Evolutionary conservation across 306 rosid species (phyloP), one percentile per base, ranked within the genome.

Genomic region (Cajanus cajan): DNA sequence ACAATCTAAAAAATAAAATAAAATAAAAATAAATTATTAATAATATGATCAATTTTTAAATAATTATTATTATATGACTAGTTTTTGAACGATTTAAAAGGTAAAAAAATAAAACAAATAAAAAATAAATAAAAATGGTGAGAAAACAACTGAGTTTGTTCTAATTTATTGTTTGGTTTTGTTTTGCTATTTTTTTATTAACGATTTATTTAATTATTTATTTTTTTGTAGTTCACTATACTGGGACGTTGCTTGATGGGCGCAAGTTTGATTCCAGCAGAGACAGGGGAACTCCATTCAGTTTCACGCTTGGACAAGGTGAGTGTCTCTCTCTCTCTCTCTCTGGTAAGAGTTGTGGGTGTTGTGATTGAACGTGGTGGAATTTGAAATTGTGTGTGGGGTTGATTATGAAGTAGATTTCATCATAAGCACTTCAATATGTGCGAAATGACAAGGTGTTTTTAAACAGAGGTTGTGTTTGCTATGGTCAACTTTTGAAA

Each of bases 261-360:
- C 88, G 98, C 0, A 77, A 88, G 83, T 95, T 95, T 68, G 98
- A 95, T 89, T 95, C 98, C 4, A 95, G 98, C 88, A 92, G 98
- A 21, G 96, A 92, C 40, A 76, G 84, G 25, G 95, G 84, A 21
- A 85, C 84, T 4, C 92, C 98, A 4, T 92, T 95, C 82, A 90
- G 80, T 85, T 95, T 95, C 80, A 91, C 97, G n/a, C 98, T 95
- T 22, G 98, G 98, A 36, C 98, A 89, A 85, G 98, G 98, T 95
- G 34, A 81, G 89, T n/a, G n/a, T n/a, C n/a, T n/a, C n/a, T n/a
- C n/a, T n/a, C n/a, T n/a, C 7, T 11, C 4, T 43, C 25, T 51
- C 12, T 65, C 5, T 11, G 0, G 31, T 21, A 4, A 34, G 41
- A 45, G 8, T 15, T 70, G 4, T 69, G 44, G 10, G 31, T 50